phyloP scores from a whole-genome alignment of 139 green algal species.

The Chlamydomonas schloesseri region DNA sequence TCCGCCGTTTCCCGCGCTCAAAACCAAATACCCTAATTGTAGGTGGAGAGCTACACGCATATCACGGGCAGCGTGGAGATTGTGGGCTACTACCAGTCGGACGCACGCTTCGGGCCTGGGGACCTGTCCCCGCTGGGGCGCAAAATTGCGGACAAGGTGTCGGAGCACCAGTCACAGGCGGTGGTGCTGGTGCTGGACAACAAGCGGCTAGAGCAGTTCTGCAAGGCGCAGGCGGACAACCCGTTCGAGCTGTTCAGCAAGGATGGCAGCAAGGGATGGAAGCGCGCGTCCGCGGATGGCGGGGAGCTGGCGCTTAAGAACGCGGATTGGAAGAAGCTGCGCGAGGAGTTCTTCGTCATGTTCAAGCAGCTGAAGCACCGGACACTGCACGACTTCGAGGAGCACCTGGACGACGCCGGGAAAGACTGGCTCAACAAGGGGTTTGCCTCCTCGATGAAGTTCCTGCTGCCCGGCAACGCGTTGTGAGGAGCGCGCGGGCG shows the following conservation, averaged over 20 bases:
- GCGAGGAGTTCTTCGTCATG: conserved; percentile 41
- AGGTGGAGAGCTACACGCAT: conserved; percentile 58
- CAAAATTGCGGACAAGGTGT: conserved; percentile 74
- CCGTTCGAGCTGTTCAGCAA: conserved; percentile 50
- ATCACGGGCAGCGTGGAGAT: conserved; percentile 52
- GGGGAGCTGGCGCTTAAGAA: conserved; percentile 16
- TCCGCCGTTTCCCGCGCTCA: neutral
- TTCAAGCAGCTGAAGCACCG: conserved; percentile 47
- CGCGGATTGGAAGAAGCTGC: conserved; percentile 40
- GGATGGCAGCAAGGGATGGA: conserved; percentile 44
- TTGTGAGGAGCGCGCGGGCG: neutral
- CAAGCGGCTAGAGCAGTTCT: conserved; percentile 46
- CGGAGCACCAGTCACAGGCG: conserved; percentile 38
- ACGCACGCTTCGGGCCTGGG: conserved; percentile 68
- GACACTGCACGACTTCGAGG: conserved; percentile 54
- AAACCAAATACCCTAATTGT: neutral
- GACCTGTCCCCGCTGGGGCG: conserved; percentile 64
- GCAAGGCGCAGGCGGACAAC: conserved; percentile 24
- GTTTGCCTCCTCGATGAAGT: conserved; percentile 4
- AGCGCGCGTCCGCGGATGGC: neutral
- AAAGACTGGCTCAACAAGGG: conserved; percentile 52
- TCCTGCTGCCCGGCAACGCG: conserved; percentile 44
- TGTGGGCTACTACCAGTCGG: conserved; percentile 86
- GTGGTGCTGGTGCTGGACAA: conserved; percentile 65
- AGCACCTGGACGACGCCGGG: conserved; percentile 50